A percentile compares a stretch with the other conserved stretches of the same genome.
Conservation (phyloP, 2,329 filamentous ascomycete genomes). For the Penicillium polonicum region DNA sequence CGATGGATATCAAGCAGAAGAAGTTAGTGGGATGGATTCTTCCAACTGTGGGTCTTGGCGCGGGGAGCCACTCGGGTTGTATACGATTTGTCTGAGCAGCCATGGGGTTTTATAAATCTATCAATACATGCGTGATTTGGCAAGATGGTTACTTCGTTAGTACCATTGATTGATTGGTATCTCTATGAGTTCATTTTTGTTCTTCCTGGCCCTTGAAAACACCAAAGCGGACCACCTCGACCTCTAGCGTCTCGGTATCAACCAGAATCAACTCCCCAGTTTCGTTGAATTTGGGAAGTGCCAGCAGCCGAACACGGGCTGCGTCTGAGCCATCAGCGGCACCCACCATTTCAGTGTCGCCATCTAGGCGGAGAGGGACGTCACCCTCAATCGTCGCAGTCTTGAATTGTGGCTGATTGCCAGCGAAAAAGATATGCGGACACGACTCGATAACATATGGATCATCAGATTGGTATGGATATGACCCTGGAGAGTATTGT, state of each 20-base stretch:
- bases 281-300: slow-evolving; percentile 76
- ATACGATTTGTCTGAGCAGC: neutral
- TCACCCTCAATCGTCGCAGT: slow-evolving; percentile 65
- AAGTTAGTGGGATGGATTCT: slow-evolving; percentile 12
- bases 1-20: neutral
- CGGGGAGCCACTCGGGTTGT: slow-evolving; percentile 7
- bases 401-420: slow-evolving; percentile 76
- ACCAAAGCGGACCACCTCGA: slow-evolving; percentile 65
- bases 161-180: slow-evolving; percentile 9
- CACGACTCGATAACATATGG: slow-evolving; percentile 82
- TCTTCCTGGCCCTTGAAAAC: slow-evolving; percentile 40
- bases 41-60: slow-evolving; percentile 20
- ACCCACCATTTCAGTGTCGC: slow-evolving; percentile 37
- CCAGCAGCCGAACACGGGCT: slow-evolving; percentile 73
- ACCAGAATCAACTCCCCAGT: slow-evolving; percentile 79
- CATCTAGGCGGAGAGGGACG: slow-evolving; percentile 32
- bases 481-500: slow-evolving; percentile 65
- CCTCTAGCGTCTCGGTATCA: slow-evolving; percentile 80
- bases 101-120: neutral
- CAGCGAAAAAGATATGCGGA: slow-evolving; percentile 88
- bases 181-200: slow-evolving; percentile 29
- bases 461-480: slow-evolving; percentile 92
- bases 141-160: slow-evolving; percentile 9
- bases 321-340: slow-evolving; percentile 52
- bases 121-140: neutral